These are phyloP conservation scores for Talaromyces borbonicus DNA, from an alignment of 495 filamentous ascomycete genomes.

Conservation along the genomic window DNA sequence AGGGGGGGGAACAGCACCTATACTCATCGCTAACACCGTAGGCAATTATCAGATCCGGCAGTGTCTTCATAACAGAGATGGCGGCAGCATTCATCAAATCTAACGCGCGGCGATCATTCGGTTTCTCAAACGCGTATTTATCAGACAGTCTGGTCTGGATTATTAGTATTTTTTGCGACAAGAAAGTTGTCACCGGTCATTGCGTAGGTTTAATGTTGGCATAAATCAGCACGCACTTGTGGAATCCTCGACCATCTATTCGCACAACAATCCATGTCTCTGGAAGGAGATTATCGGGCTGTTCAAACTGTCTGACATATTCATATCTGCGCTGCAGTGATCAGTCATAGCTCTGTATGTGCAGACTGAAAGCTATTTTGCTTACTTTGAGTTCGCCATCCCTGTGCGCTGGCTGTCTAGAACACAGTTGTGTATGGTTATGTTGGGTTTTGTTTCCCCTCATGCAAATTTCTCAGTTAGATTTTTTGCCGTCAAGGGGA, in stretches of 20 bases:
- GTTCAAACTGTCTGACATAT: conserved; percentile 87
- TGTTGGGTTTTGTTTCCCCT: too few relatives aligned
- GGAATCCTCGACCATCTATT: conserved; percentile 86
- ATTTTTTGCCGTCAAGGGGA: too few relatives aligned
- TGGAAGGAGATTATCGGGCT: conserved; percentile 63
- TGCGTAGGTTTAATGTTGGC: neutral
- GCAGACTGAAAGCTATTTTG: neutral
- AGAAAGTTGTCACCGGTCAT: neutral
- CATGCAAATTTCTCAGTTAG: neutral
- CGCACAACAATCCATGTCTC: conserved; percentile 93
- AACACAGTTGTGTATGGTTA: too few relatives aligned
- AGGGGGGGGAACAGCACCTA: too few relatives aligned
- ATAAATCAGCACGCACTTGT: conserved; percentile 54
- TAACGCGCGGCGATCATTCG: conserved; percentile 80
- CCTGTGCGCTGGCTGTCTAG: neutral
- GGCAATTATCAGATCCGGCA: conserved; percentile 75
- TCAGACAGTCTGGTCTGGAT: conserved; percentile 50
- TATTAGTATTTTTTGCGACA: conserved; percentile 5
- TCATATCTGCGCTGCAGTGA: conserved; percentile 55
- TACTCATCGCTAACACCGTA: conserved; percentile 95
- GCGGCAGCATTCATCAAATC: conserved; percentile 94
- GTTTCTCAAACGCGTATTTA: conserved; percentile 79
- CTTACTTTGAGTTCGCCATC: conserved; percentile 13
- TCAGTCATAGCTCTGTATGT: conserved; percentile 5
- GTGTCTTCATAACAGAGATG: conserved; percentile 66